Evolutionary conservation across 2,329 filamentous ascomycete species (phyloP).

Genomic region (Dichotomopilus funicola): DNA sequence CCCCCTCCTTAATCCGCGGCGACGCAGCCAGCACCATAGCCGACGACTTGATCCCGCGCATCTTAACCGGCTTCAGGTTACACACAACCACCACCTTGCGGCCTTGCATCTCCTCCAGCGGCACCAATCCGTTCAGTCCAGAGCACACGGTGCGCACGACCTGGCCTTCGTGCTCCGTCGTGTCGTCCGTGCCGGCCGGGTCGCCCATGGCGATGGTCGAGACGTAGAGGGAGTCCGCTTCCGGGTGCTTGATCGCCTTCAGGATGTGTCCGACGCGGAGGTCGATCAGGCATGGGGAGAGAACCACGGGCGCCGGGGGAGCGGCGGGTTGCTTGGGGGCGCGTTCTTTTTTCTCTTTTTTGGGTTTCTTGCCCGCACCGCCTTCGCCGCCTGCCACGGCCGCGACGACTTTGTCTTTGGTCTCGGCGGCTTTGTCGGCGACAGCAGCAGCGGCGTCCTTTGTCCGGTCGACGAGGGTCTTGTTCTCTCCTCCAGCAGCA

Average conservation of each 20-base stretch:
- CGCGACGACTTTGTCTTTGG: constrained; percentile 44
- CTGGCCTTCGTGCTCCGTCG: constrained; percentile 84
- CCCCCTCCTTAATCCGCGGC: constrained; percentile 73
- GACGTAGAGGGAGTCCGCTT: constrained; percentile 92
- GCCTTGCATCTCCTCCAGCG: constrained; percentile 92
- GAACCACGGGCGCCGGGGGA: constrained; percentile 67
- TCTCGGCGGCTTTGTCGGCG: constrained; percentile 41
- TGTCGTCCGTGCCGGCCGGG: constrained; percentile 77
- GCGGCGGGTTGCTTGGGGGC: constrained; percentile 65
- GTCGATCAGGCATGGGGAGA: constrained; percentile 82
- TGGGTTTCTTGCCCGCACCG: constrained; percentile 62
- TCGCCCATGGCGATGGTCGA: constrained; percentile 95
- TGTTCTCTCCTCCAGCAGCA: constrained; percentile 47
- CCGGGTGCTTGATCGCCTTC: constrained; percentile 90
- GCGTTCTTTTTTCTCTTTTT: constrained; percentile 94
- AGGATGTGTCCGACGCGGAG: constrained; percentile 95
- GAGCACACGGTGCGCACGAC: constrained; percentile 94
- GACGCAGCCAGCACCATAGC: constrained; percentile 96
- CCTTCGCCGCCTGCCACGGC: constrained; percentile 29
- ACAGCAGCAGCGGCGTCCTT: constrained; percentile 51
- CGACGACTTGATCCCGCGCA: constrained; percentile 74
- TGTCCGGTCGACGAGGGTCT: constrained; percentile 52
- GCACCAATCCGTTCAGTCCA: constrained; percentile 85
- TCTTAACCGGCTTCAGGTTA: constrained; percentile 98
- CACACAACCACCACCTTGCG: constrained; percentile 93